A percentile compares a stretch with the other conserved stretches of the same genome.
Evolutionary conservation across 2,329 filamentous ascomycete genomes (phyloP).

Genomic region (Dactylella cylindrospora): DNA sequence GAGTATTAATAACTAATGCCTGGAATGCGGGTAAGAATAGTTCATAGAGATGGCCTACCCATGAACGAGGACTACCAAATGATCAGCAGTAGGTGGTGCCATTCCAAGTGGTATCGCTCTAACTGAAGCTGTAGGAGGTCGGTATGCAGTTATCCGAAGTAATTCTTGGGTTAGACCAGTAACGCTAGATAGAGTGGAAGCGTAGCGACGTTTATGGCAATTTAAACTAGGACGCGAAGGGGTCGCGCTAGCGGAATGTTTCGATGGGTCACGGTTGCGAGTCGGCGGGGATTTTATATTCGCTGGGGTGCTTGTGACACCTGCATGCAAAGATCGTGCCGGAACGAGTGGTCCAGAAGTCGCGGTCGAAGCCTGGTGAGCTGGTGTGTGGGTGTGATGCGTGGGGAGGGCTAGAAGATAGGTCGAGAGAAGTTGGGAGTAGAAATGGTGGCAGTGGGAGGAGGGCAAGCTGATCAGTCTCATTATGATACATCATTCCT

Average conservation of each 20-base stretch:
- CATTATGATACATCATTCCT: constrained; percentile 42
- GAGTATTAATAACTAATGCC: constrained; percentile 19
- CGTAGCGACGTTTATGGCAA: background rate
- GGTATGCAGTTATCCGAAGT: constrained; percentile 28
- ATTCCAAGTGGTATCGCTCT: constrained; percentile 22
- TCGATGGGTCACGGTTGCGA: background rate
- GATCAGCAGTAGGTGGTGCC: constrained; percentile 57
- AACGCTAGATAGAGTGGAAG: constrained; percentile 27
- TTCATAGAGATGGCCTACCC: constrained; percentile 58
- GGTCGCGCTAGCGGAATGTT: constrained; percentile 9
- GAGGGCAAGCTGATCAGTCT: constrained; percentile 40
- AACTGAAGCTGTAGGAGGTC: constrained; percentile 3
- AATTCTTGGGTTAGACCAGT: constrained; percentile 37
- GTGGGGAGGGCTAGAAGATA: constrained; percentile 26
- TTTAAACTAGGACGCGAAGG: background rate
- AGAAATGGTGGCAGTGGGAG: constrained; percentile 18
- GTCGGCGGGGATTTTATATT: background rate
- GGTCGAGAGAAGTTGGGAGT: constrained; percentile 13
- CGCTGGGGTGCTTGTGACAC: background rate
- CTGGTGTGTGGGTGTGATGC: constrained; percentile 23
- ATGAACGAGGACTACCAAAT: constrained; percentile 76
- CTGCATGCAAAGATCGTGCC: constrained; percentile 15
- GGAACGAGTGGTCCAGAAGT: constrained; percentile 5
- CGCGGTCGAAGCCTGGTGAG: background rate
- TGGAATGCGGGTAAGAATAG: background rate